These are phyloP conservation scores for Phytophthora lateralis DNA, from an alignment of 352 stramenopile genomes.

Conservation along the genomic window DNA sequence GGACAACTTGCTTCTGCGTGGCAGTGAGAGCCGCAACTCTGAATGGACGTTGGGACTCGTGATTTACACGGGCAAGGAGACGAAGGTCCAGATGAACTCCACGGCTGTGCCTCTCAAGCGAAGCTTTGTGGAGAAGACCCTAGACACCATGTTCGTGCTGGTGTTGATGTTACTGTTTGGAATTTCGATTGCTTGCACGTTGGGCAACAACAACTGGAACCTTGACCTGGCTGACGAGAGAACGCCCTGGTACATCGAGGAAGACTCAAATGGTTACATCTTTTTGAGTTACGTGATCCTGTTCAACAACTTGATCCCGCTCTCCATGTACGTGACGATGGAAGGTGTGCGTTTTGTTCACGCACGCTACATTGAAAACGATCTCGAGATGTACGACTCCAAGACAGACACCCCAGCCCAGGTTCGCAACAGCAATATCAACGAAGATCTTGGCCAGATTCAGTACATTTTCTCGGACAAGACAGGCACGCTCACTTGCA, in stretches of 20 bases:
- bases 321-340: slow-evolving; percentile 92
- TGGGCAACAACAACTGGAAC: slow-evolving; percentile 88
- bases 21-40: slow-evolving; percentile 84
- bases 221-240: slow-evolving; percentile 56
- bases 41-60: slow-evolving; percentile 88
- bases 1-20: slow-evolving; percentile 88
- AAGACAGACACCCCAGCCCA: slow-evolving; percentile 74
- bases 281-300: slow-evolving; percentile 91
- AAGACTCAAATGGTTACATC: slow-evolving; percentile 80
- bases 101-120: slow-evolving; percentile 80
- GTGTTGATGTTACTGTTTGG: slow-evolving; percentile 86
- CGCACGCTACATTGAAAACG: slow-evolving; percentile 85
- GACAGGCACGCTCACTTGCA: slow-evolving; percentile 85
- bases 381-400: slow-evolving; percentile 85
- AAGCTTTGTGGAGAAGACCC: slow-evolving; percentile 87
- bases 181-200: slow-evolving; percentile 83
- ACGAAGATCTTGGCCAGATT: slow-evolving; percentile 89
- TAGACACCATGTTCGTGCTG: slow-evolving; percentile 90
- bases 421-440: slow-evolving; percentile 90
- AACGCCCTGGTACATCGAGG: slow-evolving; percentile 73
- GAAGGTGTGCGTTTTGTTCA: slow-evolving; percentile 89
- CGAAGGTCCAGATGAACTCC: slow-evolving; percentile 89
- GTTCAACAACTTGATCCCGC: slow-evolving; percentile 89
- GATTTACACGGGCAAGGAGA: slow-evolving; percentile 85
- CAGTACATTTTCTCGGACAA: slow-evolving; percentile 93